A percentile compares a stretch with the other conserved stretches of the same genome.
These are phyloP conservation scores for Sphaerosporella brunnea DNA, from an alignment of 495 filamentous ascomycete species.

Conservation along the genomic window DNA sequence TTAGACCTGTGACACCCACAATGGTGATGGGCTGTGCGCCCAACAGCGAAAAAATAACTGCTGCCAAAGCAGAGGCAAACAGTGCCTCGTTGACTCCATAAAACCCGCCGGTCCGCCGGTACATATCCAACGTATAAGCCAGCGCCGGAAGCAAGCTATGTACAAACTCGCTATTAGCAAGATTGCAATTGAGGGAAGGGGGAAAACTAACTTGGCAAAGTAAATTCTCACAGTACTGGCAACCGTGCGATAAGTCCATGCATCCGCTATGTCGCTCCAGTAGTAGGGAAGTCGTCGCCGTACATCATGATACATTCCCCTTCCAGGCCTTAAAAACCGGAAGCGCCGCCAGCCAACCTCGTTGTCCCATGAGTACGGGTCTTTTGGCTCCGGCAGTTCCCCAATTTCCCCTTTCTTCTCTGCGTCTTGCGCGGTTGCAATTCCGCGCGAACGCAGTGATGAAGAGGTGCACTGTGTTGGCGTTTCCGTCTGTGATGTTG, in stretches of 20 bases:
- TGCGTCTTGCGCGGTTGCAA: no score
- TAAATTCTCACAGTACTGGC: slow-evolving; percentile 60
- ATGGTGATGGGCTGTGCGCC: slow-evolving; percentile 70
- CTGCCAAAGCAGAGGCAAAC: slow-evolving; percentile 56
- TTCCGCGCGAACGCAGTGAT: no score
- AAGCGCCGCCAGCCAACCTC: slow-evolving; percentile 56
- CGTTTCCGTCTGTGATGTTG: no score
- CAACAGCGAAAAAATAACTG: slow-evolving; percentile 56
- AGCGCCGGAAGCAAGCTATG: slow-evolving; percentile 60
- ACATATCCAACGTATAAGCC: slow-evolving; percentile 69
- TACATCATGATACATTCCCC: slow-evolving; percentile 61
- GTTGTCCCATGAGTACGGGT: no score
- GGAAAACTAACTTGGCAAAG: slow-evolving; percentile 55
- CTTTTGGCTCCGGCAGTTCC: no score
- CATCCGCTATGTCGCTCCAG: slow-evolving; percentile 61
- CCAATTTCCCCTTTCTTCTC: no score
- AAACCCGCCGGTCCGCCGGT: slow-evolving; percentile 55
- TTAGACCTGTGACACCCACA: slow-evolving; percentile 54
- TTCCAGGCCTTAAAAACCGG: slow-evolving; percentile 35
- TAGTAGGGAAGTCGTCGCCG: slow-evolving; percentile 57
- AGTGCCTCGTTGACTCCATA: slow-evolving; percentile 78
- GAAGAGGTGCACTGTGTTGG: no score
- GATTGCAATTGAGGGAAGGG: slow-evolving; percentile 3
- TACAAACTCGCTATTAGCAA: neutral
- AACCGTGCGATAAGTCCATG: slow-evolving; percentile 69